These are phyloP conservation scores for Hyphopichia burtonii DNA, from an alignment of 1,139 yeast species.

Conservation along the genomic window DNA sequence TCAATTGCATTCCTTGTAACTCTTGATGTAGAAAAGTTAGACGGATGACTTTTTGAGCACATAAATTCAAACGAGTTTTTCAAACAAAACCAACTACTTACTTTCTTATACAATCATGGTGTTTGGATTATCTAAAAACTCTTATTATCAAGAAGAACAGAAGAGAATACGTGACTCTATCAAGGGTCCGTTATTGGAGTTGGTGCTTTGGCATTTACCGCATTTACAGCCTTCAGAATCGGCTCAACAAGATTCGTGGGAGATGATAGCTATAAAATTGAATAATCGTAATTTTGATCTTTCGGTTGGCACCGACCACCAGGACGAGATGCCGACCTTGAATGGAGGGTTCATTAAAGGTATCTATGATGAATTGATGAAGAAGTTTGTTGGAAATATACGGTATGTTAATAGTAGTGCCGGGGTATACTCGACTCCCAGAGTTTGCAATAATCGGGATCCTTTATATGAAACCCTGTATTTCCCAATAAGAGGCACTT, in stretches of 20 bases:
- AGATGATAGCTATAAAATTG: constrained; percentile 33
- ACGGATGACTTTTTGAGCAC: no score
- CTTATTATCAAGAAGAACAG: constrained; percentile 31
- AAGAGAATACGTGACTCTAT: constrained; percentile 23
- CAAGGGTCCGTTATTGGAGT: constrained; percentile 28
- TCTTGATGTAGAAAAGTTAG: no score
- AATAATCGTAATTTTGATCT: constrained; percentile 19
- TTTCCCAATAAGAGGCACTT: constrained; percentile 12
- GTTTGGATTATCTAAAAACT: constrained; percentile 6
- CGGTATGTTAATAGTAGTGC: neutral
- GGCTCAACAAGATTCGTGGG: constrained; percentile 34
- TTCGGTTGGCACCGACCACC: neutral
- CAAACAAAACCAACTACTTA: no score
- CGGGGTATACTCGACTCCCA: neutral
- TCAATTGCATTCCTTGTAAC: no score
- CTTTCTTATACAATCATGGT: no score
- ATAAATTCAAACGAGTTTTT: no score
- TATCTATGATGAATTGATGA: constrained; percentile 18
- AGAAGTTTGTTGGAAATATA: constrained; percentile 8
- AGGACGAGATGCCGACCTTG: constrained; percentile 25
- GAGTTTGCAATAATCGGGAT: neutral
- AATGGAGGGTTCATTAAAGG: constrained; percentile 30
- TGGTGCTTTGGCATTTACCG: constrained; percentile 31
- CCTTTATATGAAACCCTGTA: neutral
- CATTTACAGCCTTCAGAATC: constrained; percentile 28